Evolutionary conservation across 805 yeast genomes (phyloP).

Genomic region (Candida yuanshanica): DNA sequence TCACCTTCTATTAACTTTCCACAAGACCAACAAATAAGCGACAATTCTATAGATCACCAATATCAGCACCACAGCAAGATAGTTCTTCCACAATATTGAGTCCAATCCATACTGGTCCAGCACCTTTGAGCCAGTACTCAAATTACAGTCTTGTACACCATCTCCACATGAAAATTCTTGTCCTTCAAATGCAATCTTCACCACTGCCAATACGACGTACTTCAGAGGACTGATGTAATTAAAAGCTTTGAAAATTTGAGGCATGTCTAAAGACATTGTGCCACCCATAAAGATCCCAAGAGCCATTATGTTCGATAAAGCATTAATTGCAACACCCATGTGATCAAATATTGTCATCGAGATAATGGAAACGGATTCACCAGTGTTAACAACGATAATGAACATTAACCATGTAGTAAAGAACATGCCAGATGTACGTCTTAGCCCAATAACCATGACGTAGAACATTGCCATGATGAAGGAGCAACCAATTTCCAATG

Average conservation of each 20-base stretch:
- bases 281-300: slow-evolving; percentile 80
- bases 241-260: slow-evolving; percentile 57
- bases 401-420: slow-evolving; percentile 55
- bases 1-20: background rate
- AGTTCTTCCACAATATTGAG: slow-evolving; percentile 13
- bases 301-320: slow-evolving; percentile 56
- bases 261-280: slow-evolving; percentile 67
- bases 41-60: slow-evolving; percentile 13
- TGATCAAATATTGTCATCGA: slow-evolving; percentile 66
- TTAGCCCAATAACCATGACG: slow-evolving; percentile 67
- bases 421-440: slow-evolving; percentile 57
- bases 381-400: slow-evolving; percentile 57
- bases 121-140: slow-evolving; percentile 51
- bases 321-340: slow-evolving; percentile 70
- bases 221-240: slow-evolving; percentile 70
- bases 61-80: slow-evolving; percentile 13
- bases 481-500: slow-evolving; percentile 57
- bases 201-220: slow-evolving; percentile 56
- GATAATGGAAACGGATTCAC: slow-evolving; percentile 75
- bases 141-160: slow-evolving; percentile 38
- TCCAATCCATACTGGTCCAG: slow-evolving; percentile 43
- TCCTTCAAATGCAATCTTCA: slow-evolving; percentile 52
- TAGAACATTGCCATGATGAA: slow-evolving; percentile 54
- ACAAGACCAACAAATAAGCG: slow-evolving; percentile 4
- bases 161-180: slow-evolving; percentile 46